A percentile compares a stretch with the other conserved stretches of the same genome.
These are phyloP conservation scores for Globisporangium solare DNA, from an alignment of 352 stramenopile species.

Conservation along the genomic window DNA sequence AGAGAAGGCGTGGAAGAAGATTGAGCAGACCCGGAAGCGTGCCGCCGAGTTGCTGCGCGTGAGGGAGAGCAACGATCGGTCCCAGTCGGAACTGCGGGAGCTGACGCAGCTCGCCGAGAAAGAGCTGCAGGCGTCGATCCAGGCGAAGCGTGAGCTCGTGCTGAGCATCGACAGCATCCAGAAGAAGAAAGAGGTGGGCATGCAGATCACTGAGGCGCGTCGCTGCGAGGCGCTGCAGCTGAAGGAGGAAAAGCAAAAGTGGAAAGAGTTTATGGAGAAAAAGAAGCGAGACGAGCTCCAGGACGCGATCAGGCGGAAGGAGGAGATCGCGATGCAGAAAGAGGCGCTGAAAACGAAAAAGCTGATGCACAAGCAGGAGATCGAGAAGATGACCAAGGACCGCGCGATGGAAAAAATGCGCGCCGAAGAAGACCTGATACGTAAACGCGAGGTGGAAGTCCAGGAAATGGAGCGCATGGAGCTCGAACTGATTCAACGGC, in stretches of 20 bases:
- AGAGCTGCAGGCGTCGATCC: conserved; percentile 69
- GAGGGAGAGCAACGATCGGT: conserved; percentile 58
- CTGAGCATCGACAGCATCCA: conserved; percentile 75
- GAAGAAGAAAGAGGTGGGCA: conserved; percentile 73
- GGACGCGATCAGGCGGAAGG: conserved; percentile 63
- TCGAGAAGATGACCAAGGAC: conserved; percentile 67
- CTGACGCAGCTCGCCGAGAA: conserved; percentile 44
- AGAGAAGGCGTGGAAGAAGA: conserved; percentile 83
- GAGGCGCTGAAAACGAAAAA: conserved; percentile 65
- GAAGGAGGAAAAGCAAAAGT: conserved; percentile 81
- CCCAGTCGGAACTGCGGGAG: conserved; percentile 59
- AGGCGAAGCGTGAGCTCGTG: conserved; percentile 68
- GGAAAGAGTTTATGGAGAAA: conserved; percentile 60
- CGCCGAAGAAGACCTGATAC: conserved; percentile 57
- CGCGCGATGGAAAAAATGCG: conserved; percentile 56
- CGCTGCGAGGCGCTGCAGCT: conserved; percentile 63
- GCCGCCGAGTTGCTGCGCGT: conserved; percentile 66
- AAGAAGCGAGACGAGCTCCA: conserved; percentile 62
- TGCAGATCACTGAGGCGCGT: conserved; percentile 62
- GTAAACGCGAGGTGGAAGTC: conserved; percentile 58
- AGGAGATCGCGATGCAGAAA: conserved; percentile 66
- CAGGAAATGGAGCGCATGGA: conserved; percentile 81
- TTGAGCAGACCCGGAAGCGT: conserved; percentile 75
- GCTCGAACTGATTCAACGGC: conserved; percentile 73
- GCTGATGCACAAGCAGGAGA: conserved; percentile 56